Evolutionary conservation across 148 eudicot genomes (phyloP).

Genomic region (Drosera capensis): DNA sequence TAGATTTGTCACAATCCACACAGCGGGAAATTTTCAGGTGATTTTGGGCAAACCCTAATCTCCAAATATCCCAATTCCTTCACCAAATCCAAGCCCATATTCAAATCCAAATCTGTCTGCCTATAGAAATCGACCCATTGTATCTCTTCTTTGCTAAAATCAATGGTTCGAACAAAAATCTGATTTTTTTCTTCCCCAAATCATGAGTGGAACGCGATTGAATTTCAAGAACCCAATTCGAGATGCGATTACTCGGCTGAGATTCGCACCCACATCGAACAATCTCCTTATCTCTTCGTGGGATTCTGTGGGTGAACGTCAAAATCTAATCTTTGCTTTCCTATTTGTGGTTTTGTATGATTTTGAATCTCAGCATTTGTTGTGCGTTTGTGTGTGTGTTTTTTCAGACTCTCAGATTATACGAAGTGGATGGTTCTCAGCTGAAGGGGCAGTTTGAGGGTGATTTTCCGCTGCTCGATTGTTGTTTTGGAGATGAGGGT

Average conservation of each 20-base stretch:
- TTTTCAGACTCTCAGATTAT: slow-evolving; percentile 62
- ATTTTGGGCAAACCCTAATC: no score
- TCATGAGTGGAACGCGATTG: slow-evolving; percentile 7
- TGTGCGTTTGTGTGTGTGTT: slow-evolving; percentile 2
- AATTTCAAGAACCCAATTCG: slow-evolving; percentile 34
- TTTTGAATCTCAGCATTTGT: background rate
- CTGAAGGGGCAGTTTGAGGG: slow-evolving; percentile 37
- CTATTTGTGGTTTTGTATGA: background rate
- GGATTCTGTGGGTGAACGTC: slow-evolving; percentile 69
- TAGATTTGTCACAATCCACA: no score
- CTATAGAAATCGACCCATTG: no score
- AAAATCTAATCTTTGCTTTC: background rate
- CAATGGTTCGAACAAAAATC: no score
- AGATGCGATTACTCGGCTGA: slow-evolving; percentile 61
- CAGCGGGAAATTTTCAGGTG: no score
- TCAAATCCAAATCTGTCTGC: no score
- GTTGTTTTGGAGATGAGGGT: slow-evolving; percentile 47
- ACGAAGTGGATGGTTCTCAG: slow-evolving; percentile 36
- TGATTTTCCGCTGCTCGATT: slow-evolving; percentile 61
- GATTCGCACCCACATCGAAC: slow-evolving; percentile 61
- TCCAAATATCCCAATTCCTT: no score
- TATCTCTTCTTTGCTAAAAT: no score
- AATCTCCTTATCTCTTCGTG: slow-evolving; percentile 77
- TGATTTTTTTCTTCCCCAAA: no score
- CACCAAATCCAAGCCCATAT: no score